phyloP scores from a whole-genome alignment of 768 basidiomycete genomes.

The Russula brevipes region DNA sequence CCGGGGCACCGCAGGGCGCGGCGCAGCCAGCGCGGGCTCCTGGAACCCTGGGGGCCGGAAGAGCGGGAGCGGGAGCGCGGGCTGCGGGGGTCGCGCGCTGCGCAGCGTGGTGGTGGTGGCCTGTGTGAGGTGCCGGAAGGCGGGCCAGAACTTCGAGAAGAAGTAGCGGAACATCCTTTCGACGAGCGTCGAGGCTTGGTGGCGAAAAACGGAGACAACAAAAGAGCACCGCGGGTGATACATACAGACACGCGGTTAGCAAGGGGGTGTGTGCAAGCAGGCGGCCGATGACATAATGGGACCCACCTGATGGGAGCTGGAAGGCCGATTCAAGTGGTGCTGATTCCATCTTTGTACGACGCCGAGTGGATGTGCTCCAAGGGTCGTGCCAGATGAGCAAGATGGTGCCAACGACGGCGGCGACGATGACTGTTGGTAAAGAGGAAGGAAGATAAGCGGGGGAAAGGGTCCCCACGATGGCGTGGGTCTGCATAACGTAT shows the following conservation, averaged over 20 bases:
- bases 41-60: slow-evolving; percentile 4
- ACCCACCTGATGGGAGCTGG: neutral
- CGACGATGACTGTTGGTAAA: slow-evolving; percentile 13
- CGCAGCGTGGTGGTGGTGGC: neutral
- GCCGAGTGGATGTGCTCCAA: neutral
- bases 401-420: slow-evolving; percentile 1
- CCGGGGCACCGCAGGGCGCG: slow-evolving; percentile 6
- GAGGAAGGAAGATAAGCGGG: slow-evolving; percentile 5
- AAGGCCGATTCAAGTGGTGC: neutral
- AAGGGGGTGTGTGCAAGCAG: neutral
- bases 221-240: too few species aligned
- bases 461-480: neutral
- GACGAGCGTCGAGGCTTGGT: slow-evolving; percentile 5
- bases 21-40: slow-evolving; percentile 1
- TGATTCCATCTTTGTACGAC: neutral
- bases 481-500: neutral
- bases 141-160: slow-evolving; percentile 3
- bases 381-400: slow-evolving; percentile 1
- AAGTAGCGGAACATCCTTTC: slow-evolving; percentile 7
- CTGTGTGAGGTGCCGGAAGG: slow-evolving; percentile 1
- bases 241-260: neutral
- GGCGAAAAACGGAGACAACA: neutral
- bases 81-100: neutral
- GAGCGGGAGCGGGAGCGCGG: neutral
- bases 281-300: neutral